A percentile compares a stretch with the other conserved stretches of the same genome.
Conservation (phyloP, 1,284 basidiomycete genomes). For the Exobasidium rhododendri region DNA sequence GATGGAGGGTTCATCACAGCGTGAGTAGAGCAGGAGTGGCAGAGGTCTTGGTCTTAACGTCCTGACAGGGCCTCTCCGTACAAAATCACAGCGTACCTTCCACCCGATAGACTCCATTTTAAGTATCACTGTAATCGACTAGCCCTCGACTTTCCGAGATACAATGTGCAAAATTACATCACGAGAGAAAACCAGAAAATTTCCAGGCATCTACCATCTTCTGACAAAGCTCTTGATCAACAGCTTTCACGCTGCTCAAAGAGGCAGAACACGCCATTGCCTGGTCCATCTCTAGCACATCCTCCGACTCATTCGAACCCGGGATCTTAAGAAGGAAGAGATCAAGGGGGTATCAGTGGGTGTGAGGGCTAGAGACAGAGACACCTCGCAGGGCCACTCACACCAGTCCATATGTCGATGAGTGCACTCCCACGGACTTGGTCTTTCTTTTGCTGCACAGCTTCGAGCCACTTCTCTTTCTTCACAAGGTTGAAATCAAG, state of each 20-base stretch:
- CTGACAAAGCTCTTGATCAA: constrained; percentile 6
- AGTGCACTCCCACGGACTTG: constrained; percentile 17
- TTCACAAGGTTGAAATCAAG: constrained; percentile 73
- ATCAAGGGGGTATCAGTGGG: too few relatives aligned
- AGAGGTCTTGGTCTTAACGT: too few relatives aligned
- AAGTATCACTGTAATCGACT: too few relatives aligned
- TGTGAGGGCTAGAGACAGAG: too few relatives aligned
- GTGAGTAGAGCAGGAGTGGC: constrained; percentile 5
- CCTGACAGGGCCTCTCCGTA: too few relatives aligned
- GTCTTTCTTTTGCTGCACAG: constrained; percentile 49
- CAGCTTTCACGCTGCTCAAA: background rate
- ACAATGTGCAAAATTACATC: too few relatives aligned
- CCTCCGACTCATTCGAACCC: too few relatives aligned
- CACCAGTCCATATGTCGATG: constrained; percentile 17
- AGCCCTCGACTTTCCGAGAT: too few relatives aligned
- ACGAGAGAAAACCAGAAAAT: constrained; percentile 5
- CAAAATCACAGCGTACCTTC: constrained; percentile 17
- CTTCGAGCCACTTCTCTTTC: constrained; percentile 62
- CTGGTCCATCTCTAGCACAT: background rate
- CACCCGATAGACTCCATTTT: constrained; percentile 22
- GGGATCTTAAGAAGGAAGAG: too few relatives aligned
- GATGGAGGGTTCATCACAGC: constrained; percentile 42
- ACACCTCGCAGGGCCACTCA: too few relatives aligned
- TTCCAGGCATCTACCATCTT: constrained; percentile 12
- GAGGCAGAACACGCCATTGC: background rate